Evolutionary conservation across 768 basidiomycete genomes (phyloP).

Genomic region (Zangia roseola): DNA sequence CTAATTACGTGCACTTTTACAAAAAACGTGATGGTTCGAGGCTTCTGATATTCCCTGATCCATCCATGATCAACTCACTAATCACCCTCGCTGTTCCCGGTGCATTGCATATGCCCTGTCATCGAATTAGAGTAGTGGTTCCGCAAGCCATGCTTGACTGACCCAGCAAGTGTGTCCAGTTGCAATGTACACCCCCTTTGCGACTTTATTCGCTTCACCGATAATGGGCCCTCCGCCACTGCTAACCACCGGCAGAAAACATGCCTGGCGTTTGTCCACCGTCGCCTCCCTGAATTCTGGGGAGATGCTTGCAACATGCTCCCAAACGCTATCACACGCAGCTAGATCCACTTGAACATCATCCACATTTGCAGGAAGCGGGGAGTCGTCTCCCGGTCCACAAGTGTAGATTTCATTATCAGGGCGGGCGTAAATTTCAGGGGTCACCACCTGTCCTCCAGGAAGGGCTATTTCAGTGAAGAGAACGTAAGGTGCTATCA

Average conservation of each 20-base stretch:
- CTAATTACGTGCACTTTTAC: conserved; percentile 18
- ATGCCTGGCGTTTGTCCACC: conserved; percentile 63
- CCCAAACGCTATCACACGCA: conserved; percentile 55
- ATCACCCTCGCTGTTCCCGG: conserved; percentile 80
- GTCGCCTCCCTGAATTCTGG: conserved; percentile 51
- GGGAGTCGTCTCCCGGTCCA: conserved; percentile 71
- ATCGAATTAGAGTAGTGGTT: conserved; percentile 4
- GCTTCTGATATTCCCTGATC: conserved; percentile 51
- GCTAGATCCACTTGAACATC: conserved; percentile 57
- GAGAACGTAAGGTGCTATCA: conserved; percentile 72
- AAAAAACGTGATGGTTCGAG: conserved; percentile 43
- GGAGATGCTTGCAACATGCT: conserved; percentile 62
- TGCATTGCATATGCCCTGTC: conserved; percentile 74
- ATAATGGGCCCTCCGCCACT: conserved; percentile 65
- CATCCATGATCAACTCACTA: conserved; percentile 68
- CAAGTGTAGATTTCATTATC: conserved; percentile 74
- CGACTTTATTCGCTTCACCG: conserved; percentile 54
- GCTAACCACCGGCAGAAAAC: conserved; percentile 70
- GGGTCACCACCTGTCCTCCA: conserved; percentile 36
- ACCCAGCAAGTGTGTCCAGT: conserved; percentile 84
- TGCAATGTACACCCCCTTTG: conserved; percentile 66
- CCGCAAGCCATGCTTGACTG: conserved; percentile 23
- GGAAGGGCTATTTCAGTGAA: conserved; percentile 72
- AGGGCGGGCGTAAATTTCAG: conserved; percentile 74
- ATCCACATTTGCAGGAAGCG: conserved; percentile 69